Evolutionary conservation across 441 rosid genomes (phyloP).

Genomic region (Brassica hybrid): DNA sequence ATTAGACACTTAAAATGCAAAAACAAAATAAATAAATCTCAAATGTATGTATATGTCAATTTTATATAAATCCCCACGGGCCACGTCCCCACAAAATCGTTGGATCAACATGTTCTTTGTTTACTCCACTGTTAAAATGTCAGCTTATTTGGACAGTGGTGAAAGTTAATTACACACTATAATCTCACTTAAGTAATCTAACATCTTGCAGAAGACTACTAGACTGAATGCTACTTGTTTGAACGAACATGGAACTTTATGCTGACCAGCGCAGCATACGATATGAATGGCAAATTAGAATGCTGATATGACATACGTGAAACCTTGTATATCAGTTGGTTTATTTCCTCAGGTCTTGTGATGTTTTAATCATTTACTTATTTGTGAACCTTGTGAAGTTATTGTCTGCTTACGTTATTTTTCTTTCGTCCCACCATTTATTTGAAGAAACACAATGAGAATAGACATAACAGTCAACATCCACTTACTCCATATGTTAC

Average conservation of each 20-base stretch:
- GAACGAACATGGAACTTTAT: not conserved
- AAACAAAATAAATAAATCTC: constrained; percentile 2
- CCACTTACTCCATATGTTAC: constrained; percentile 38
- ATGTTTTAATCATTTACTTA: not conserved
- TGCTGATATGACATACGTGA: not conserved
- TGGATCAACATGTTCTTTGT: constrained; percentile 39
- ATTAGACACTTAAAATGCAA: constrained; percentile 20
- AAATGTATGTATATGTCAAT: constrained; percentile 23
- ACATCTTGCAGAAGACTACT: not conserved
- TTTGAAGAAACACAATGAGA: constrained; percentile 7
- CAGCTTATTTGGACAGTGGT: constrained; percentile 2
- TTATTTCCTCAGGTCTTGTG: not conserved
- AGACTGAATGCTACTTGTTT: not conserved
- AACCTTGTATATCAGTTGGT: not conserved
- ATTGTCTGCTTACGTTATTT: not conserved
- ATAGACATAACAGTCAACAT: constrained; percentile 37
- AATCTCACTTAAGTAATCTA: constrained; percentile 4
- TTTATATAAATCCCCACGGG: constrained; percentile 27
- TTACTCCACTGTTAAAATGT: constrained; percentile 20
- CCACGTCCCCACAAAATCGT: constrained; percentile 35
- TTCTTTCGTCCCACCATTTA: not conserved
- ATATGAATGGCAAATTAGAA: not conserved
- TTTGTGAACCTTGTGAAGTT: not conserved
- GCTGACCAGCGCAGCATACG: not conserved
- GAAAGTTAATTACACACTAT: not conserved